These are phyloP conservation scores for Sclerotinia trifoliorum DNA, from an alignment of 2,329 filamentous ascomycete genomes.

Conservation along the genomic window DNA sequence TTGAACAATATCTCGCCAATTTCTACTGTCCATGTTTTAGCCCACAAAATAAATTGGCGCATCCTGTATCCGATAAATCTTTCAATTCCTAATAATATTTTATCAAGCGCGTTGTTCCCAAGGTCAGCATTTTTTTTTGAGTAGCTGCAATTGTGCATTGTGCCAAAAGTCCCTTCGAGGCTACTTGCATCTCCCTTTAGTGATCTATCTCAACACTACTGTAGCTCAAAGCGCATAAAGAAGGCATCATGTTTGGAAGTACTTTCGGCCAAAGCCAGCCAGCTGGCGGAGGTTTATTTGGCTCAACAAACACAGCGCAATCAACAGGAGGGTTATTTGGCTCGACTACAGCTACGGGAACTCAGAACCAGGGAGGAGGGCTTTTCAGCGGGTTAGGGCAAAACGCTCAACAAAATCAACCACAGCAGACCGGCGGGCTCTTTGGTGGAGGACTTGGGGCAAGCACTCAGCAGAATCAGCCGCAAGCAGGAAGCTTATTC, in stretches of 20 bases:
- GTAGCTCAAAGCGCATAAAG: background rate
- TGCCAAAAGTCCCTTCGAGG: background rate
- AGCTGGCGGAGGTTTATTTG: constrained; percentile 32
- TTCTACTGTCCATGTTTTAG: constrained; percentile 5
- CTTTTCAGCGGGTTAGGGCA: constrained; percentile 30
- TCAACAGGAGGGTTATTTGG: constrained; percentile 43
- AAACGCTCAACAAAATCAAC: constrained; percentile 31
- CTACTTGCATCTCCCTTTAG: background rate
- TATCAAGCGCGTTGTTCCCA: constrained; percentile 22
- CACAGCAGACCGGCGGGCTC: constrained; percentile 38
- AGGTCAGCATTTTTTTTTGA: constrained; percentile 3
- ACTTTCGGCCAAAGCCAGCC: constrained; percentile 32
- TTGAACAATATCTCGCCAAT: background rate
- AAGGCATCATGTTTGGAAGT: constrained; percentile 32
- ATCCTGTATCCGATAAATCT: background rate
- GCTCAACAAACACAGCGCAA: constrained; percentile 27
- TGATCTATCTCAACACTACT: background rate
- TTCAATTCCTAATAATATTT: constrained; percentile 3
- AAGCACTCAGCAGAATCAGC: constrained; percentile 34
- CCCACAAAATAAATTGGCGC: background rate
- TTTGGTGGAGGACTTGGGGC: constrained; percentile 32
- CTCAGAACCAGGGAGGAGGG: constrained; percentile 25
- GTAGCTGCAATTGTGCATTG: constrained; percentile 16
- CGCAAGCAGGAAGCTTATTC: constrained; percentile 27
- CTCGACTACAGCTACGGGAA: constrained; percentile 39